These are phyloP conservation scores for Fusarium cicatricum DNA, from an alignment of 2,329 filamentous ascomycete species.

Conservation along the genomic window DNA sequence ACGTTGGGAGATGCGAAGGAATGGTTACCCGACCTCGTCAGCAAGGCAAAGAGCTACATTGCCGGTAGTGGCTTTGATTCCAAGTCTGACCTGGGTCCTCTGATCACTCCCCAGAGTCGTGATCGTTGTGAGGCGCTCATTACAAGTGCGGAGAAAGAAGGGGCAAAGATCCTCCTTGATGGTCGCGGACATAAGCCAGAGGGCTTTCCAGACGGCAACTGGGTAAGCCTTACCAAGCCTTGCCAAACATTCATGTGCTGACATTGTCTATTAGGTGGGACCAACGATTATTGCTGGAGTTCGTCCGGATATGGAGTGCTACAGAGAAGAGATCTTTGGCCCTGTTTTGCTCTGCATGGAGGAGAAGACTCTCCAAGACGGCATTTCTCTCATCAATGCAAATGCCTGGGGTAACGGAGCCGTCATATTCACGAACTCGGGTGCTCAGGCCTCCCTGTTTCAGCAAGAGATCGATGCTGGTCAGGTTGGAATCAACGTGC, in stretches of 20 bases:
- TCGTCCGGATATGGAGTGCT: constrained; percentile 78
- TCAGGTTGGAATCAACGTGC: constrained; percentile 82
- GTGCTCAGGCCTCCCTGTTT: constrained; percentile 76
- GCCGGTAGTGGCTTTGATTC: constrained; percentile 81
- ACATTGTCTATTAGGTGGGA: constrained; percentile 54
- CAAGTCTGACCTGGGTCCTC: constrained; percentile 77
- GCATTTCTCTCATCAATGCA: constrained; percentile 78
- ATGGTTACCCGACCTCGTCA: constrained; percentile 77
- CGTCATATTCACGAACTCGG: constrained; percentile 79
- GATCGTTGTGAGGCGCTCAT: constrained; percentile 77
- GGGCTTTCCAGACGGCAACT: constrained; percentile 74
- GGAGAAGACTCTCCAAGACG: constrained; percentile 75
- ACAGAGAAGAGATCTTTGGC: constrained; percentile 82
- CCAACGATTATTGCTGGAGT: constrained; percentile 82
- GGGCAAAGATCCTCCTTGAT: constrained; percentile 78
- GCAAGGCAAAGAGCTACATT: constrained; percentile 71
- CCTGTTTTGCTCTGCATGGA: constrained; percentile 80
- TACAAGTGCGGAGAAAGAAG: constrained; percentile 75
- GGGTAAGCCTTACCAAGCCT: constrained; percentile 45
- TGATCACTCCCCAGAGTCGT: constrained; percentile 78
- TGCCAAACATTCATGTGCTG: not conserved
- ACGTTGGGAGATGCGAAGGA: constrained; percentile 78
- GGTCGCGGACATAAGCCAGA: constrained; percentile 75
- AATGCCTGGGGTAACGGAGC: constrained; percentile 86
- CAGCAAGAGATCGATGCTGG: constrained; percentile 79